These are phyloP conservation scores for Mucor plumbeus DNA, from an alignment of 371 early-diverging fungal species.

Conservation along the genomic window DNA sequence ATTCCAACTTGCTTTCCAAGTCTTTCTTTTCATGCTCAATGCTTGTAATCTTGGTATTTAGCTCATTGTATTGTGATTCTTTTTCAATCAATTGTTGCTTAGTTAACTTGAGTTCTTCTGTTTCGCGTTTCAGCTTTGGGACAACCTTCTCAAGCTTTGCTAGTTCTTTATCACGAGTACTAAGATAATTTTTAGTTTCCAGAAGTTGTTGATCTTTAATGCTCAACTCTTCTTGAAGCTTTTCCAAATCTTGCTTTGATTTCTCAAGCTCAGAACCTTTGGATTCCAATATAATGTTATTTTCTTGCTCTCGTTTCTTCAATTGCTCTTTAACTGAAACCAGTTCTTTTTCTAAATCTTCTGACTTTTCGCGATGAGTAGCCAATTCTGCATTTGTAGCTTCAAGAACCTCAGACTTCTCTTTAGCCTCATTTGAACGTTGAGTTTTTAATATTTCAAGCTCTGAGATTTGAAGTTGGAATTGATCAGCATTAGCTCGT, in stretches of 20 bases:
- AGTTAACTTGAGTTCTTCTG: constrained; percentile 7
- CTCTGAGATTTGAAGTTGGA: constrained; percentile 3
- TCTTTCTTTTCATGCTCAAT: constrained; percentile 10
- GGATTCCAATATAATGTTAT: not conserved
- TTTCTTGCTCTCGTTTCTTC: not conserved
- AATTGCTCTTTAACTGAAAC: not conserved
- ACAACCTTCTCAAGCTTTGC: constrained; percentile 2
- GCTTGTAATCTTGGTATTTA: not conserved
- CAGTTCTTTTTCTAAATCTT: not conserved
- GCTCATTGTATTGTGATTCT: not conserved
- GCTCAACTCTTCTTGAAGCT: not conserved
- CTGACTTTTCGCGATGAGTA: not conserved
- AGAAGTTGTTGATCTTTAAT: not conserved
- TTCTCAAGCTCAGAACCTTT: not conserved
- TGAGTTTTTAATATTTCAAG: constrained; percentile 4
- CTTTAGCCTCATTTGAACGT: not conserved
- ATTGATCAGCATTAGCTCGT: not conserved
- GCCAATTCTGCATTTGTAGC: not conserved
- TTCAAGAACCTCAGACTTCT: not conserved
- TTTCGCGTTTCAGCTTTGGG: constrained; percentile 11
- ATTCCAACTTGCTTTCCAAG: not conserved
- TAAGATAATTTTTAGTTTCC: not conserved
- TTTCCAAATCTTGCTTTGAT: not conserved
- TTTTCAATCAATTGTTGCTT: constrained; percentile 1
- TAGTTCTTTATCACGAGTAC: not conserved